These are phyloP conservation scores for Odonthalia washingtoniensis DNA, from an alignment of 31 red algal species.

Conservation along the genomic window DNA sequence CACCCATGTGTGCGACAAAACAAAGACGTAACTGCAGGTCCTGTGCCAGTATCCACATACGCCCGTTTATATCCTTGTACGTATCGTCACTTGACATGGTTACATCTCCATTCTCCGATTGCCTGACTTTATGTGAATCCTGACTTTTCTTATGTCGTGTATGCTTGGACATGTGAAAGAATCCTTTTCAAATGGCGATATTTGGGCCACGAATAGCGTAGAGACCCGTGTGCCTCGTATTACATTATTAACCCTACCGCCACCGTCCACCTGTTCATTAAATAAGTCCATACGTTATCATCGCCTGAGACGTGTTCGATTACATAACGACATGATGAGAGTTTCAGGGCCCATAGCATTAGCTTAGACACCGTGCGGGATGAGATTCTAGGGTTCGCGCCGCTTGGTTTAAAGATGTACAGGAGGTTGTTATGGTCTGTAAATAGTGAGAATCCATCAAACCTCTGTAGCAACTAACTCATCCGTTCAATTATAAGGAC, in stretches of 20 bases:
- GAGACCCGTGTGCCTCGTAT: not conserved
- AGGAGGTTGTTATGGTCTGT: no score
- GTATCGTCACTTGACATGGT: not conserved
- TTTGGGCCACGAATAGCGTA: no score
- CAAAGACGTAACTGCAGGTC: not conserved
- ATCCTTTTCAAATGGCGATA: no score
- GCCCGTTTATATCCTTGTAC: not conserved
- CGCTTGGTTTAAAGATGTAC: conserved; percentile 26
- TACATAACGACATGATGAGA: not conserved
- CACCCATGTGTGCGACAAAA: not conserved
- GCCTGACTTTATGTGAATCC: not conserved
- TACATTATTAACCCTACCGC: not conserved
- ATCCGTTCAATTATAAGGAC: conserved; percentile 1
- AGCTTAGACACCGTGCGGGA: not conserved
- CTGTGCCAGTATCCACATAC: not conserved
- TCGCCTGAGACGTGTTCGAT: no score
- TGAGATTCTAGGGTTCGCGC: not conserved
- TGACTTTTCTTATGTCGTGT: not conserved
- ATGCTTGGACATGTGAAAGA: conserved; percentile 12
- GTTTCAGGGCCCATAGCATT: not conserved
- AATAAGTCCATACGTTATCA: not conserved
- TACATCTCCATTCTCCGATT: not conserved
- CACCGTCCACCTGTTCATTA: conserved; percentile 19
- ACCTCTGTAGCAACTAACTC: not conserved
- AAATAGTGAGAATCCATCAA: no score